Evolutionary conservation across 495 filamentous ascomycete genomes (phyloP), one percentile per base, ranked within the genome.

Genomic region (Xylaria longipes): DNA sequence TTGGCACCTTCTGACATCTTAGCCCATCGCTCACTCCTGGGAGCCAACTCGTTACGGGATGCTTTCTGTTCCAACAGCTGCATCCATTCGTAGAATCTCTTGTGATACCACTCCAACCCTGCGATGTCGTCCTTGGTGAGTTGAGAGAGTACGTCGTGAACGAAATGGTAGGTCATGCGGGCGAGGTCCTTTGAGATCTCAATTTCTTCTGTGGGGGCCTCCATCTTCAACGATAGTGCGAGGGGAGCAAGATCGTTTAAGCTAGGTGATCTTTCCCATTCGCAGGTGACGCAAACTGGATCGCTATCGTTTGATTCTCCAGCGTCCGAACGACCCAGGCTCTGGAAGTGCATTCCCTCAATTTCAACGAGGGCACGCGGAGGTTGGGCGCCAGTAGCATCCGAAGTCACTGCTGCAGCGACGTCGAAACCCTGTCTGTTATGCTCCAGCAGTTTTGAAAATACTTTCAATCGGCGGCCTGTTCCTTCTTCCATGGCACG

Each of bases 61-160:
- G 27, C 63, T 15, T 37, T 20, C 9, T 39, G 14, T 1, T 65
- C 29, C 3, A 50, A 45, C 5, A 37, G 5, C 0, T 17, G 27
- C 63, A 65, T 65, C 45, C 45, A 65, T 6, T 65, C 45, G 9
- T 65, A 65, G 46, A 65, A 65, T 3, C 45, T 15, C 12, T 52
- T 33, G 8, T 65, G 63, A 15, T 65, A 6, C 31, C 63, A 35
- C 1, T 65, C 63, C 0, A 65, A 45, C 22, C 27, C 27, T 3
- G 25, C 20, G 15, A 65, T 52, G 45, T 65, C 63, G 2, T 27
- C 0, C 11, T 29, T 31, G 4, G 63, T 50, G 1, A 65, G 45
- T 29, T 52, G 45, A 5, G 5, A n/a, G 0, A 65, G 45, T 1
- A 20, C 45, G 1, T 65, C 45, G 6, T 52, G 63, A 3, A 65